phyloP scores from a whole-genome alignment of 2,329 filamentous ascomycete genomes.

The Drechslera avenae region DNA sequence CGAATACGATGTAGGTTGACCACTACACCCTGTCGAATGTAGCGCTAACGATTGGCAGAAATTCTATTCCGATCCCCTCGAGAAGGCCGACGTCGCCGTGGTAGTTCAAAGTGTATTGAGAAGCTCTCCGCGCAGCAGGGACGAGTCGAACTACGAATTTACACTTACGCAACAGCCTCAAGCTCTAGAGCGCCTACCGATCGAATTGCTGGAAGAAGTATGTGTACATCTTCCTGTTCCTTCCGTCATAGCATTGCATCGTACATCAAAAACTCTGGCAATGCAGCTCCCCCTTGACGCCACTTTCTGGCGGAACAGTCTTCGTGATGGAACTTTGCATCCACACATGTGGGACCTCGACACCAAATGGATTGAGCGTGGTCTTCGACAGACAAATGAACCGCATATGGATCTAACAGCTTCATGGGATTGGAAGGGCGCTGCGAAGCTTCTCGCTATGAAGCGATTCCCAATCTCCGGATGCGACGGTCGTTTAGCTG shows the following conservation, averaged over 20 bases:
- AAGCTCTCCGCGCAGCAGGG: constrained; percentile 8
- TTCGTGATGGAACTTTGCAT: constrained; percentile 27
- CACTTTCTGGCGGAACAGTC: constrained; percentile 32
- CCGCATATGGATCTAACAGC: background rate
- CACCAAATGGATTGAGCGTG: constrained; percentile 13
- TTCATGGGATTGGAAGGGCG: constrained; percentile 25
- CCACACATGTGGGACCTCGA: constrained; percentile 36
- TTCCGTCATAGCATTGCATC: constrained; percentile 25
- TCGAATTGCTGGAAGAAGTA: constrained; percentile 25
- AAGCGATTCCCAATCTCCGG: constrained; percentile 18
- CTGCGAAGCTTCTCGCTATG: constrained; percentile 22
- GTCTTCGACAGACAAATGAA: background rate
- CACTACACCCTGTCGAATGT: background rate
- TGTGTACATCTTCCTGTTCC: constrained; percentile 18
- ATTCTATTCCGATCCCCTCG: constrained; percentile 30
- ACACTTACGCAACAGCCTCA: background rate
- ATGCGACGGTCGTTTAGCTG: constrained; percentile 14
- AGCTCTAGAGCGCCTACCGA: constrained; percentile 24
- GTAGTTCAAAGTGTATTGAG: constrained; percentile 20
- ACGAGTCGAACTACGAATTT: background rate
- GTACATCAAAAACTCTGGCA: constrained; percentile 25
- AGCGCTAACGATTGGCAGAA: constrained; percentile 19
- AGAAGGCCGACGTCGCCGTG: constrained; percentile 10
- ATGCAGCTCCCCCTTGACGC: constrained; percentile 26
- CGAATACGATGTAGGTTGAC: constrained; percentile 25